phyloP scores from a whole-genome alignment of 345 rosid species.

The Euphorbia tirucalli region DNA sequence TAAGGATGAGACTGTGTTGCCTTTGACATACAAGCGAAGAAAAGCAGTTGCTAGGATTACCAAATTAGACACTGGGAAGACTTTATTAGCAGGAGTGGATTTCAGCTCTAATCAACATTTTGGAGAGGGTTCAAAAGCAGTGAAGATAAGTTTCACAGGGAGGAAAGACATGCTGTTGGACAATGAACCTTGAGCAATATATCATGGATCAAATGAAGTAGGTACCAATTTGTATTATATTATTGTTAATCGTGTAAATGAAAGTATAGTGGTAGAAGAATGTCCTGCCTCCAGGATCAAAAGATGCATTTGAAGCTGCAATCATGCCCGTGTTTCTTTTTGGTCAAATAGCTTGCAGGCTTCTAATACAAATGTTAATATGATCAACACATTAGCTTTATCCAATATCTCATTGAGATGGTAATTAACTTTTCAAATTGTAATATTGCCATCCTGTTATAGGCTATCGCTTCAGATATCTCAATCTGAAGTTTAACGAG shows the following conservation, averaged over 20 bases:
- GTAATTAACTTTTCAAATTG: not conserved
- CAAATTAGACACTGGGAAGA: slow-evolving; percentile 24
- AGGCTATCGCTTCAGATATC: not conserved
- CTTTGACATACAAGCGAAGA: slow-evolving; percentile 62
- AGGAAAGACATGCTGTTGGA: slow-evolving; percentile 24
- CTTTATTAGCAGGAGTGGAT: slow-evolving; percentile 24
- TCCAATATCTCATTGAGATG: not conserved
- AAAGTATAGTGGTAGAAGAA: slow-evolving; percentile 26
- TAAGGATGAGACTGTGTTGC: slow-evolving; percentile 30
- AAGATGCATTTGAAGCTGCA: not conserved
- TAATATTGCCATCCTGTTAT: not conserved
- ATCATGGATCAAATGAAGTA: slow-evolving; percentile 6
- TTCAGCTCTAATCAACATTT: slow-evolving; percentile 24
- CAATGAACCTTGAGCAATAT: slow-evolving; percentile 20
- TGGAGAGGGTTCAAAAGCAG: slow-evolving; percentile 27
- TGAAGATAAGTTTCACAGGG: slow-evolving; percentile 27
- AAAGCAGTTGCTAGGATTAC: slow-evolving; percentile 36
- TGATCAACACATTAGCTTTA: not conserved
- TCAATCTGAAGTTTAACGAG: not conserved
- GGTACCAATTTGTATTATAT: slow-evolving; percentile 24
- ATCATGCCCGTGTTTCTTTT: not conserved
- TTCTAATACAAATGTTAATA: not conserved
- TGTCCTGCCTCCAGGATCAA: slow-evolving; percentile 7
- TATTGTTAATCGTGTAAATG: slow-evolving; percentile 21
- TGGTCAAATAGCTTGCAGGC: slow-evolving; percentile 1